Conservation (phyloP, 176 grass and related monocot genomes). For the Phyllostachys edulis region DNA sequence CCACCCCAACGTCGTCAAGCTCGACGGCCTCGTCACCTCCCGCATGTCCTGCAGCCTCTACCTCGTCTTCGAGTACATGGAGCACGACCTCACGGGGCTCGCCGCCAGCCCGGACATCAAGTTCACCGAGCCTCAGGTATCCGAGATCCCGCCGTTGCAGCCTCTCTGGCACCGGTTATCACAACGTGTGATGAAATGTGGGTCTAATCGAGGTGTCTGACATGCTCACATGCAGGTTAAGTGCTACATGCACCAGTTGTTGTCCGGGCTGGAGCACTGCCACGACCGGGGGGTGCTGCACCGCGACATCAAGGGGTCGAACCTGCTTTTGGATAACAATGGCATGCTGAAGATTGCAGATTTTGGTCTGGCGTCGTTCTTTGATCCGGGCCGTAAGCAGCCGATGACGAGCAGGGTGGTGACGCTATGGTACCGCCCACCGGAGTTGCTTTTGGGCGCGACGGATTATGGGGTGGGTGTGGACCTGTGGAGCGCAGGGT, state of each 20-base stretch:
- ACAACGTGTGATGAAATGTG: conserved; percentile 14
- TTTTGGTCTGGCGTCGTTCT: conserved; percentile 70
- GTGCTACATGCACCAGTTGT: conserved; percentile 77
- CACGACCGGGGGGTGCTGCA: conserved; percentile 71
- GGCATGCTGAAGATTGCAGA: conserved; percentile 73
- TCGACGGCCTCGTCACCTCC: conserved; percentile 74
- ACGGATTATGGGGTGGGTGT: conserved; percentile 79
- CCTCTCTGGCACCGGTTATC: background rate
- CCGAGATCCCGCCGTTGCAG: conserved; percentile 29
- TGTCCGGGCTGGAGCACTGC: conserved; percentile 76
- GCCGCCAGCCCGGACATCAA: conserved; percentile 87
- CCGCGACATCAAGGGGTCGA: conserved; percentile 78
- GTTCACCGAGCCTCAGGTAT: conserved; percentile 80
- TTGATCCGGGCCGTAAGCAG: conserved; percentile 65
- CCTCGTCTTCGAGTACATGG: conserved; percentile 88
- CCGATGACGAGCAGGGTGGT: conserved; percentile 87
- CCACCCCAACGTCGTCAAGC: conserved; percentile 79
- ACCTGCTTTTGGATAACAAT: conserved; percentile 76
- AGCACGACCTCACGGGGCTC: conserved; percentile 75
- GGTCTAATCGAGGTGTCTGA: conserved; percentile 7
- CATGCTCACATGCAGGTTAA: conserved; percentile 55
- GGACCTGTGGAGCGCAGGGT: conserved; percentile 81
- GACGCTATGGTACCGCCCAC: conserved; percentile 79
- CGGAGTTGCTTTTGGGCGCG: conserved; percentile 67
- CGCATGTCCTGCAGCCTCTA: conserved; percentile 88